Percentiles rank a stretch among this genome's conserved stretches.
Evolutionary conservation across 495 filamentous ascomycete species (phyloP).

Genomic region (Usnea hakonensis): DNA sequence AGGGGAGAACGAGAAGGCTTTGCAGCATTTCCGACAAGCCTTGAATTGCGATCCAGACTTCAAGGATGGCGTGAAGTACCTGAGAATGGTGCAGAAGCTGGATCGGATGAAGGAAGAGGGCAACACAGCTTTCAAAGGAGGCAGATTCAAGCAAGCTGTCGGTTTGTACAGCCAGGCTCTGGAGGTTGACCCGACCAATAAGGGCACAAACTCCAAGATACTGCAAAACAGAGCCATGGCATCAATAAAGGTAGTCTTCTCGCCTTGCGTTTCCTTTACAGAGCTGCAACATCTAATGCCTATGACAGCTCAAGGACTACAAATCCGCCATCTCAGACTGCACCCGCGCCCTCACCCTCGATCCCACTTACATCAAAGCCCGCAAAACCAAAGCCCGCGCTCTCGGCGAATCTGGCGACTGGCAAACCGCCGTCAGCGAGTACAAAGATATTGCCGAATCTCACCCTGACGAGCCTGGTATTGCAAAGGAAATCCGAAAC

Average conservation of each 20-base stretch:
- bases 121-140: conserved; percentile 80
- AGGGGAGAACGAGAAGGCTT: conserved; percentile 89
- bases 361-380: conserved; percentile 81
- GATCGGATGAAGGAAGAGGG: conserved; percentile 90
- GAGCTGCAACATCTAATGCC: background rate
- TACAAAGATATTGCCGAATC: conserved; percentile 77
- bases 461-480: conserved; percentile 68
- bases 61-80: conserved; percentile 72
- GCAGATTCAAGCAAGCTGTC: conserved; percentile 67
- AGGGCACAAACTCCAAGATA: conserved; percentile 88
- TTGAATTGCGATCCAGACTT: conserved; percentile 87
- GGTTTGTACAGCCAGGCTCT: conserved; percentile 79
- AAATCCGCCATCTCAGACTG: conserved; percentile 74
- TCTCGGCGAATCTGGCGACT: conserved; percentile 71
- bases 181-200: conserved; percentile 81
- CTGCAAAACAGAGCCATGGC: conserved; percentile 86
- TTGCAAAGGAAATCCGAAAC: conserved; percentile 74
- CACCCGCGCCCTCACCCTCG: conserved; percentile 74
- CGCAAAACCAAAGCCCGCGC: conserved; percentile 89
- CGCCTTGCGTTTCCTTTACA: background rate
- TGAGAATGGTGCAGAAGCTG: conserved; percentile 82
- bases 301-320: conserved; percentile 66
- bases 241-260: conserved; percentile 43
- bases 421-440: conserved; percentile 84
- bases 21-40: conserved; percentile 88